These are phyloP conservation scores for Aspergillus alliaceus DNA, from an alignment of 2,329 filamentous ascomycete species.

Conservation along the genomic window DNA sequence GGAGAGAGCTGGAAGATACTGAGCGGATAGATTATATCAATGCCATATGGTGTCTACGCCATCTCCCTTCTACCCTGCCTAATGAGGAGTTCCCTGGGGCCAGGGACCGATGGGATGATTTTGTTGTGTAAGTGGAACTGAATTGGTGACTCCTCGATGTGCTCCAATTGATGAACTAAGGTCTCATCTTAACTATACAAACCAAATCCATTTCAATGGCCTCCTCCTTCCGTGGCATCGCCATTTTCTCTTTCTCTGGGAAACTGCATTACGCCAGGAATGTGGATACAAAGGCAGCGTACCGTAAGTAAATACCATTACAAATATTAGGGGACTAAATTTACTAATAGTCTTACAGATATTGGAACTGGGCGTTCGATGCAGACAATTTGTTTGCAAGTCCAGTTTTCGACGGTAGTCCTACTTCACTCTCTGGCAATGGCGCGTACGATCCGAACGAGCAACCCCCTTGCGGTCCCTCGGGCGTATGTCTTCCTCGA, in stretches of 20 bases:
- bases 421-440: conserved; percentile 20
- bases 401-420: conserved; percentile 10
- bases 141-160: not conserved
- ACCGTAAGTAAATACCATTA: conserved; percentile 17
- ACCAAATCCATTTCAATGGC: conserved; percentile 6
- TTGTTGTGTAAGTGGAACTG: conserved; percentile 7
- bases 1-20: not conserved
- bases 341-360: not conserved
- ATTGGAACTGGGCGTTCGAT: conserved; percentile 14
- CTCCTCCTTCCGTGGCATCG: conserved; percentile 12
- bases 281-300: conserved; percentile 10
- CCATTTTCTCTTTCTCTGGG: conserved; percentile 11
- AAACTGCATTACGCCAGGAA: conserved; percentile 5
- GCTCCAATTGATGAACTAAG: conserved; percentile 1
- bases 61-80: conserved; percentile 4
- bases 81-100: conserved; percentile 10
- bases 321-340: not conserved
- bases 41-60: conserved; percentile 10
- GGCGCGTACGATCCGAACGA: conserved; percentile 16
- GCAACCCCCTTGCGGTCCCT: not conserved
- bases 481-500: not conserved
- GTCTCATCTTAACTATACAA: conserved; percentile 13
- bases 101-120: conserved; percentile 13
- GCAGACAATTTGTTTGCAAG: conserved; percentile 5
- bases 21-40: conserved; percentile 10